Base-by-base conservation (phyloP, 2,329 filamentous ascomycete species). In the Fusarium camptoceras region DNA sequence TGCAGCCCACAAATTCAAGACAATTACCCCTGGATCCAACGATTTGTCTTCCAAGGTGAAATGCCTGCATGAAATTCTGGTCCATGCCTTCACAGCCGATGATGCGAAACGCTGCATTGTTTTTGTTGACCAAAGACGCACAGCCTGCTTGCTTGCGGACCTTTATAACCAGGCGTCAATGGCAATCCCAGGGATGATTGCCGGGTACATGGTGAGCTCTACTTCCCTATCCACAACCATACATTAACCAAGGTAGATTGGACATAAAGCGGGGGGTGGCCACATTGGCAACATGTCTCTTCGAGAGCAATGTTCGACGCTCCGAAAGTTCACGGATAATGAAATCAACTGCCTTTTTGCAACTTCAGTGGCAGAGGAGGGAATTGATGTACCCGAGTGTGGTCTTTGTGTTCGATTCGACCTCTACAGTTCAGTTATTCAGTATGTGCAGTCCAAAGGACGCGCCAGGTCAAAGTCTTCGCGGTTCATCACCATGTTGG, bases 371-470 rank as follows among this genome's bases (percentile, higher is more conserved):
- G 89, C 87, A 0, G 89, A 92, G 73, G 89, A 92, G 75, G 89
- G 89, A 1, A 84, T 92, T 15, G 89, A 92, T 71, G 87, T 92
- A 49, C 89, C 89, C 0, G 88, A 90, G 58, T 92, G 89, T 77
- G 91, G 91, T 68, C 77, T 91, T 2, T 83, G 92, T 30, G 84
- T 92, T 63, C 82, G 94, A 4, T 99, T 98, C 75, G 94, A 98
- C 76, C 86, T 97, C 4, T 97, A 94, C 79, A 85, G 87, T 14
- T 98, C 95, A 0, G 89, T 97, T 79, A 98, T 98, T 55, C 93
- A 97, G 76, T 98, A 98, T 76, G 90, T 98, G 22, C 96, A 99
- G 78, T 98, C 94, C 16, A 88, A 94, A 67, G 96, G 96, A 1
- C 88, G 96, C 56, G 96, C 96, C 15, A 88, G 96, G 41, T 92